Evolutionary conservation across 23 red algal species (phyloP).

Genomic region (Gracilaria caudata): DNA sequence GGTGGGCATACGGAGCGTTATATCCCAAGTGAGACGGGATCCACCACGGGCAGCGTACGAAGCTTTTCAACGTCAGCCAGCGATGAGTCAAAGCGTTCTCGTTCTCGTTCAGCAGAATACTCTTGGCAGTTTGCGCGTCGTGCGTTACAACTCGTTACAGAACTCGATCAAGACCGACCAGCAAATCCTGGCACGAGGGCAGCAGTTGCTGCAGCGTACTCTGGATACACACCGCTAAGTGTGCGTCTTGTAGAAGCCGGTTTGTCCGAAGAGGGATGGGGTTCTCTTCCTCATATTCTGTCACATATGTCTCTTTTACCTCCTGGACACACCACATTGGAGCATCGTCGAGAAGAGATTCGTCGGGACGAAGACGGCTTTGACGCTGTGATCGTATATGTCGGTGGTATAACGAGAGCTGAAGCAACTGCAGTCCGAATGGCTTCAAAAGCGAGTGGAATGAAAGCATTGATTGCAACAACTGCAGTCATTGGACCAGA

Average conservation of each 20-base stretch:
- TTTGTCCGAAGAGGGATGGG: constrained; percentile 56
- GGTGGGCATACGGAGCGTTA: constrained; percentile 29
- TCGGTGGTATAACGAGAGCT: constrained; percentile 64
- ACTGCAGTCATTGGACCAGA: constrained; percentile 72
- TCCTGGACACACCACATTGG: constrained; percentile 59
- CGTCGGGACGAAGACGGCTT: constrained; percentile 21
- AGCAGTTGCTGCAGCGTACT: constrained; percentile 54
- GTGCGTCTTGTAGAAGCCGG: constrained; percentile 71
- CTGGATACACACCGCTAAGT: constrained; percentile 72
- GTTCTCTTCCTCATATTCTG: constrained; percentile 49
- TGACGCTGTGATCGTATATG: constrained; percentile 65
- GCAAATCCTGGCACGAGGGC: constrained; percentile 25
- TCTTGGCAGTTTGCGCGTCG: constrained; percentile 79
- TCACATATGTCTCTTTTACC: constrained; percentile 65
- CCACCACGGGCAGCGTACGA: constrained; percentile 7
- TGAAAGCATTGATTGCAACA: constrained; percentile 64
- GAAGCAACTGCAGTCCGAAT: constrained; percentile 65
- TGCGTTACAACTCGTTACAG: constrained; percentile 53
- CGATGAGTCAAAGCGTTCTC: constrained; percentile 21
- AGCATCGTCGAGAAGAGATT: constrained; percentile 46
- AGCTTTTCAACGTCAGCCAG: constrained; percentile 11
- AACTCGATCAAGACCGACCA: constrained; percentile 53
- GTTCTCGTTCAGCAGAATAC: constrained; percentile 43
- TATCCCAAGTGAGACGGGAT: constrained; percentile 33
- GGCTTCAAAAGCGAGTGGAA: constrained; percentile 39